Evolutionary conservation across 768 basidiomycete species (phyloP), one percentile per base, ranked within the genome.

Genomic region (Exsudoporus frostii): DNA sequence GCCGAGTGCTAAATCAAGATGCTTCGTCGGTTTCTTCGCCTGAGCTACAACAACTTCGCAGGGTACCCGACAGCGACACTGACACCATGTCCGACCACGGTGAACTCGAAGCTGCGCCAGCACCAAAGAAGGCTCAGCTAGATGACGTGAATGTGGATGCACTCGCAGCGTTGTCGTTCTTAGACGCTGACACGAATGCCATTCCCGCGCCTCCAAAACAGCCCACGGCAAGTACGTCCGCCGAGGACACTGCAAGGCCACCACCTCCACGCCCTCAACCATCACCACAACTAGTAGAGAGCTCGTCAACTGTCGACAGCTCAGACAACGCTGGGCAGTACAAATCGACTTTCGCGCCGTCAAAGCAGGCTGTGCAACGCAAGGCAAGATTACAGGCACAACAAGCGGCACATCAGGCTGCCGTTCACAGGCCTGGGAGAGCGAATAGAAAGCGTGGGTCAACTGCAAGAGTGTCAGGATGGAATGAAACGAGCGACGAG

Each of bases 291-390:
- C 76, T 75, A 20, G 54, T 72, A 39, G 71, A 75, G 64, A 48
- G 48, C 43, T 48, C 58, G 17, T 36, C 50, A 5, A 29, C 48
- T n/a, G 40, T 59, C 7, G 68, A n/a, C 40, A 55, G 56, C 45
- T 55, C 66, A 14, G 71, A 69, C 39, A 66, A 67, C 19, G 60
- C 52, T 38, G 59, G 71, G 1, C 80, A 82, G 49, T 88, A 80
- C 72, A 84, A 83, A 48, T 95, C 93, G 0, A 93, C 95, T 4
- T 98, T 98, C 66, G 90, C 92, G 0, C 86, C 86, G 2, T 90
- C 88, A 17, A 88, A 82, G 63, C 83, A 86, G 57, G 92, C 92
- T 36, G 83, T 84, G 20, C 87, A 98, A 65, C 80, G 96, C 48
- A 88, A 89, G 61, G 88, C 90, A 8, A 90, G 88, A 65, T 78